Conservation (phyloP, 192 early-diverging fungal species). For the Physocladia obscura region DNA sequence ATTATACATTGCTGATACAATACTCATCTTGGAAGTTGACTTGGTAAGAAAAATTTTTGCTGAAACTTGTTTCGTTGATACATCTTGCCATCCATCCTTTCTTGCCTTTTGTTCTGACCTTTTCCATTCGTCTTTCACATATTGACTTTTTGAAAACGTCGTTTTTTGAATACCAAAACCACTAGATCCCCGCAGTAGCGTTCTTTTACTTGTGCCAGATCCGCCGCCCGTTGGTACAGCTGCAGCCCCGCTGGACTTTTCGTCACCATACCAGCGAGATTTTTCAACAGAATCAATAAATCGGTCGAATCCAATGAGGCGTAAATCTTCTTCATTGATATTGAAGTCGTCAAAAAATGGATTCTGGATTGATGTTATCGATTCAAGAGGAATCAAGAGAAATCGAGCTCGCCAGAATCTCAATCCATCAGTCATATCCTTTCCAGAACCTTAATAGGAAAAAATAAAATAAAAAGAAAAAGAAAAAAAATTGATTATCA, state of each 20-base stretch:
- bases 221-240: constrained; percentile 34
- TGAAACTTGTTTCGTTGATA: background rate
- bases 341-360: constrained; percentile 55
- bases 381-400: constrained; percentile 80
- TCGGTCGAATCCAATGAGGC: constrained; percentile 79
- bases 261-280: constrained; percentile 52
- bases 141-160: constrained; percentile 34
- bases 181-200: too few relatives aligned
- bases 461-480: background rate
- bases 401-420: constrained; percentile 90
- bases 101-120: constrained; percentile 5
- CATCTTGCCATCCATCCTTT: constrained; percentile 12
- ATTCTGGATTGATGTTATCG: constrained; percentile 55
- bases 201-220: too few relatives aligned
- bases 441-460: constrained; percentile 66
- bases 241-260: constrained; percentile 32
- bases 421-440: constrained; percentile 72
- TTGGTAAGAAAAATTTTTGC: constrained; percentile 46
- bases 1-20: constrained; percentile 74
- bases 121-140: constrained; percentile 37
- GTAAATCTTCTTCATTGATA: constrained; percentile 84
- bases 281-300: constrained; percentile 84
- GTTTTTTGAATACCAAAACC: constrained; percentile 41
- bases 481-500: too few relatives aligned
- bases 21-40: constrained; percentile 45